Evolutionary conservation across 2,329 filamentous ascomycete genomes (phyloP), one percentile per base, ranked within the genome.

Genomic region (Byssothecium circinans): DNA sequence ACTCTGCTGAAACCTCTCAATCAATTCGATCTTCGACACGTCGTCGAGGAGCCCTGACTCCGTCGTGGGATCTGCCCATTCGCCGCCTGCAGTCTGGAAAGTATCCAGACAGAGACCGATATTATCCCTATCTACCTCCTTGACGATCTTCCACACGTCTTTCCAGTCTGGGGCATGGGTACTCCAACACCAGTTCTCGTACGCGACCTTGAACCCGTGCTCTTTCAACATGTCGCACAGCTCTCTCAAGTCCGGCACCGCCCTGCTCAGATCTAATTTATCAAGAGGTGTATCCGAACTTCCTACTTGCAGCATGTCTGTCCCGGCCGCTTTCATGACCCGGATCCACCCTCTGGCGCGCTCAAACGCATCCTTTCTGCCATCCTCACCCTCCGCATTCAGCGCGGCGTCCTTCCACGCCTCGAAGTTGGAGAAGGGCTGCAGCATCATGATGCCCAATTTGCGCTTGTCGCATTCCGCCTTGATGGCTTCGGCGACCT

Each of bases 161-260:
- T 79, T 80, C 88, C 87, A 92, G 1, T 73, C 77, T 0, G 84
- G 80, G 0, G 86, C 85, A 40, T 83, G 80, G 0, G 86, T 88
- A 0, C 84, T 84, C 88, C 87, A 91, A 69, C 87, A 89, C 86
- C 87, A 91, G 62, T 91, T 90, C 70, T 91, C 87, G 57, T 91
- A 91, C 0, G 87, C 86, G 15, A 91, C 72, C 6, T 80, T 77
- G 63, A 83, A 81, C 0, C 77, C 76, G 38, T 81, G 77, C 18
- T 75, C 64, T 0, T 78, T 79, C 1, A 87, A 75, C 42, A 87
- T 70, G 23, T 61, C 60, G 22, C 57, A 59, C 33, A 91, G 73
- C 47, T 84, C 77, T 1, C 77, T 76, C 0, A 91, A 75, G 56
- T 91, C 86, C 0, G 68, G 61, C 0, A 86, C 80, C 17, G 88